Evolutionary conservation across 495 filamentous ascomycete genomes (phyloP).

Genomic region (Penicillium canescens): DNA sequence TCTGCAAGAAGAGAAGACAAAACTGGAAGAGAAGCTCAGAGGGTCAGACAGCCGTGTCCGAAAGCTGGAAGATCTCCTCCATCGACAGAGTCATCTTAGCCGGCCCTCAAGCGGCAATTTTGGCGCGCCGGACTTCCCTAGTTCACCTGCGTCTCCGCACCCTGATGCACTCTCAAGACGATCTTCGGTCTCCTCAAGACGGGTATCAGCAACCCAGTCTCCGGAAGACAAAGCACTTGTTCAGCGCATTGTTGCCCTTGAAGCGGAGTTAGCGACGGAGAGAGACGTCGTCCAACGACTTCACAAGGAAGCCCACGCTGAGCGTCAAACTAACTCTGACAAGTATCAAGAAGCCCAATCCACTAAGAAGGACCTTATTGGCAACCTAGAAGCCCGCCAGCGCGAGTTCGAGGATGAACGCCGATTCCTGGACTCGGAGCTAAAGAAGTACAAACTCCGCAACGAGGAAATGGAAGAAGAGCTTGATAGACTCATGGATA

Average conservation of each 20-base stretch:
- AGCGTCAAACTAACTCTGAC: conserved; percentile 63
- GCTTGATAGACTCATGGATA: conserved; percentile 79
- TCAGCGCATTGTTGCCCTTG: conserved; percentile 73
- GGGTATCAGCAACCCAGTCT: conserved; percentile 66
- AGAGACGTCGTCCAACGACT: conserved; percentile 57
- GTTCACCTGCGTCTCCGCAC: conserved; percentile 52
- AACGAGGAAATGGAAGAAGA: conserved; percentile 90
- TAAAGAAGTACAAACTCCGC: conserved; percentile 68
- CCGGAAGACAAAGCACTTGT: conserved; percentile 63
- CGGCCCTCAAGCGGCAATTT: conserved; percentile 73
- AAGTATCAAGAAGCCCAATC: conserved; percentile 81
- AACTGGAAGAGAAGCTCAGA: conserved; percentile 77
- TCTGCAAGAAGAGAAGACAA: conserved; percentile 75
- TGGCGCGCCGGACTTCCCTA: conserved; percentile 43
- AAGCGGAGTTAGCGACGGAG: conserved; percentile 72
- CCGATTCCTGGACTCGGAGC: conserved; percentile 74
- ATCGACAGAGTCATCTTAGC: conserved; percentile 75
- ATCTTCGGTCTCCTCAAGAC: conserved; percentile 65
- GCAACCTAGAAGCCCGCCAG: conserved; percentile 90
- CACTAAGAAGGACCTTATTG: conserved; percentile 91
- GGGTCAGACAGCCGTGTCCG: conserved; percentile 89
- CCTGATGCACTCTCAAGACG: conserved; percentile 58
- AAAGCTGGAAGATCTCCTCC: conserved; percentile 89
- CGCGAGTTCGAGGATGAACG: conserved; percentile 85
- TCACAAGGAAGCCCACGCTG: conserved; percentile 63